Evolutionary conservation across 2,329 filamentous ascomycete genomes (phyloP).

Genomic region (Onygenales sp.): DNA sequence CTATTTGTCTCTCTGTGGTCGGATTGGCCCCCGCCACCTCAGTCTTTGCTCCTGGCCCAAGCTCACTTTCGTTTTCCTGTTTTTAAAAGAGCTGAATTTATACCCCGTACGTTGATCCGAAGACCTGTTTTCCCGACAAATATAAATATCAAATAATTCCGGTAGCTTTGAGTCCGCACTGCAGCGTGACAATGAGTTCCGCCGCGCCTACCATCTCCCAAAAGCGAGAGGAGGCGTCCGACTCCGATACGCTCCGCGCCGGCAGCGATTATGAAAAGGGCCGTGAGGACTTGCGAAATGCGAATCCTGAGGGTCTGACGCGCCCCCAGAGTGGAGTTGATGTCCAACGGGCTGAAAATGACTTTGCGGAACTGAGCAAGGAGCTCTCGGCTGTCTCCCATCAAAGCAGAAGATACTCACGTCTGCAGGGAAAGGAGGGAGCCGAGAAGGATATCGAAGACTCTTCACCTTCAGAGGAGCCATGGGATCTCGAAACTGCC

Average conservation of each 20-base stretch:
- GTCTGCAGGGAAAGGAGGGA: conserved; percentile 20
- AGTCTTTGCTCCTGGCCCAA: background rate
- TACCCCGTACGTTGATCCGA: too few species aligned
- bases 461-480: conserved; percentile 38
- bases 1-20: background rate
- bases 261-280: conserved; percentile 19
- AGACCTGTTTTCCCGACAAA: too few species aligned
- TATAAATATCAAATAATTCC: background rate
- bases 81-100: too few species aligned
- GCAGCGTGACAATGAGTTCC: background rate
- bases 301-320: conserved; percentile 23
- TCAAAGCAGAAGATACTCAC: conserved; percentile 25
- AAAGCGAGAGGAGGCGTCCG: conserved; percentile 12
- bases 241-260: conserved; percentile 17
- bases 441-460: conserved; percentile 45
- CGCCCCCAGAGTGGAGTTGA: conserved; percentile 30
- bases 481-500: conserved; percentile 67
- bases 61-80: too few species aligned
- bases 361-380: conserved; percentile 31
- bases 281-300: conserved; percentile 21
- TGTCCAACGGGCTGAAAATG: conserved; percentile 37
- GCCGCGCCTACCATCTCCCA: background rate
- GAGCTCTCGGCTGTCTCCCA: conserved; percentile 31
- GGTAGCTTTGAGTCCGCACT: background rate
- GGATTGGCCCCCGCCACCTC: background rate